These are phyloP conservation scores for Eleusine coracana DNA, from an alignment of 176 grass and related monocot genomes.

Conservation along the genomic window DNA sequence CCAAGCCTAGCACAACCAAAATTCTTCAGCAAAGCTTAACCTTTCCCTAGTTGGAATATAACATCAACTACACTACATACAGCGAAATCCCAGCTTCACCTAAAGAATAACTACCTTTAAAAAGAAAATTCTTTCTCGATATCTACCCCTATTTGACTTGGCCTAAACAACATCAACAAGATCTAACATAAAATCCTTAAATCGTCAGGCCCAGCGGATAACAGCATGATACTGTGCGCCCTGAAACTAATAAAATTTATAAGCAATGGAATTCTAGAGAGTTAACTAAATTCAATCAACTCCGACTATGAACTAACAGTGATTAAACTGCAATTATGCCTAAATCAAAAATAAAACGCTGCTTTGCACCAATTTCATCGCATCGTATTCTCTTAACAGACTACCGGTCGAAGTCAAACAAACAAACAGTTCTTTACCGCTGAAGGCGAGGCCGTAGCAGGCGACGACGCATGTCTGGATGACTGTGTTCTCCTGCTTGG, in stretches of 20 bases:
- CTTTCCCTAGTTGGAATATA: not conserved
- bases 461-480: constrained; percentile 91
- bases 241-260: not conserved
- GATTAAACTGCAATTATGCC: not conserved
- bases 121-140: not conserved
- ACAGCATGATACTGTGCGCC: not conserved
- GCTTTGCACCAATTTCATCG: not conserved
- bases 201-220: not conserved
- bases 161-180: not conserved
- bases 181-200: not conserved
- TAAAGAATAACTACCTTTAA: not conserved
- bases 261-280: not conserved
- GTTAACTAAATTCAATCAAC: not conserved
- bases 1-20: not conserved
- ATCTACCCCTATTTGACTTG: not conserved
- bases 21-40: not conserved
- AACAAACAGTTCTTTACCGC: constrained; percentile 47
- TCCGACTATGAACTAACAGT: not conserved
- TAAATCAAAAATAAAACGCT: not conserved
- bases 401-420: not conserved
- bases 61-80: too few species aligned
- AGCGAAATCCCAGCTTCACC: not conserved
- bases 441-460: constrained; percentile 83
- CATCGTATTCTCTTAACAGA: too few species aligned
- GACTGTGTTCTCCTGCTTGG: constrained; percentile 91